Conservation (phyloP, 2,329 filamentous ascomycete species). For the Diaporthe australafricana region DNA sequence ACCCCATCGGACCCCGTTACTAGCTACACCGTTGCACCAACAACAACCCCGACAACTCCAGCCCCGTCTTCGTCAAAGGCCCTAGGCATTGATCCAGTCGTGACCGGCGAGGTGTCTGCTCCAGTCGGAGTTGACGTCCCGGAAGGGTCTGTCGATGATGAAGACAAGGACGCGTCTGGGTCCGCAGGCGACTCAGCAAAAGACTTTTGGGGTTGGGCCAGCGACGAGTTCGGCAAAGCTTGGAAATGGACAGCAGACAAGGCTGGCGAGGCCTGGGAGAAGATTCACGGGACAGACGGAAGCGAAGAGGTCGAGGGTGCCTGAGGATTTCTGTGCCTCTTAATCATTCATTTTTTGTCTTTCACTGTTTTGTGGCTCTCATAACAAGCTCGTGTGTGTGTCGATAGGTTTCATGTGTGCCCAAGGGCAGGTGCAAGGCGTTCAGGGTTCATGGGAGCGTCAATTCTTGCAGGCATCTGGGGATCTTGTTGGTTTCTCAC, state of each 20-base stretch:
- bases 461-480: not conserved
- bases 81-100: slow-evolving; percentile 38
- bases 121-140: slow-evolving; percentile 41
- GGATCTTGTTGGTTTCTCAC: not conserved
- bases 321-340: not conserved
- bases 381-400: not conserved
- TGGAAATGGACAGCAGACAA: slow-evolving; percentile 64
- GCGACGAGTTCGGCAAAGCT: slow-evolving; percentile 57
- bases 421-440: slow-evolving; percentile 20
- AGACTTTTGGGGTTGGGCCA: slow-evolving; percentile 64
- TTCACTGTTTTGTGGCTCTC: not conserved
- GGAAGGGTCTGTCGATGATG: slow-evolving; percentile 37
- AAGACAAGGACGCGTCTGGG: slow-evolving; percentile 45
- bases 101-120: slow-evolving; percentile 42
- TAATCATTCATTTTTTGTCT: not conserved
- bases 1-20: slow-evolving; percentile 65
- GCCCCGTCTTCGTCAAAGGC: slow-evolving; percentile 31
- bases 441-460: not conserved
- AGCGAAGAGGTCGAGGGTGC: not conserved
- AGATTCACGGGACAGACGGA: slow-evolving; percentile 48
- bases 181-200: slow-evolving; percentile 46
- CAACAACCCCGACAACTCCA: slow-evolving; percentile 28
- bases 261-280: slow-evolving; percentile 58
- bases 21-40: slow-evolving; percentile 39
- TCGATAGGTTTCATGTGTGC: not conserved